Conservation (phyloP, 306 rosid genomes). For the Lathyrus sativus region DNA sequence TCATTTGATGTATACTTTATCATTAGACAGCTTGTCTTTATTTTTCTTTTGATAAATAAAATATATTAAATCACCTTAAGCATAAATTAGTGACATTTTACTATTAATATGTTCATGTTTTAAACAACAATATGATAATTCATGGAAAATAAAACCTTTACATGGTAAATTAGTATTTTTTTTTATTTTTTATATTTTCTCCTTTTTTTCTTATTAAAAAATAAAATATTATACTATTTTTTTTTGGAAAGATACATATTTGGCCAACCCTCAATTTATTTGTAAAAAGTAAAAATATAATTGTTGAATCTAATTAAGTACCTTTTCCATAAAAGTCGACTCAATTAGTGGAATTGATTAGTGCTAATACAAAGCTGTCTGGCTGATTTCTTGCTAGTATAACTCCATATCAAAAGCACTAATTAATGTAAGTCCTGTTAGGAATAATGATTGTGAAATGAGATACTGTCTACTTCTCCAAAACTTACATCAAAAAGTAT, state of each 20-base stretch:
- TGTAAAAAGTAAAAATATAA: background rate
- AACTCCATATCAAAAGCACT: background rate
- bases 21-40: slow-evolving; percentile 22
- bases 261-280: background rate
- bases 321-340: background rate
- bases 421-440: no score
- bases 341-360: background rate
- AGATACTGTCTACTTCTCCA: background rate
- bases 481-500: background rate
- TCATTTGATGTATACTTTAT: slow-evolving; percentile 19
- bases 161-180: background rate
- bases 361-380: background rate
- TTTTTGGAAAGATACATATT: no score
- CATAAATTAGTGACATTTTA: background rate
- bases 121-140: background rate
- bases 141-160: background rate
- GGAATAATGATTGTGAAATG: background rate
- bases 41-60: background rate
- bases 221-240: no score
- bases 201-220: no score
- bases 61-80: background rate
- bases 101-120: background rate
- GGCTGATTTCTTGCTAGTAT: background rate
- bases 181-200: no score
- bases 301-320: background rate